These are phyloP conservation scores for Apophysomyces trapeziformis DNA, from an alignment of 371 early-diverging fungal species.

Conservation along the genomic window DNA sequence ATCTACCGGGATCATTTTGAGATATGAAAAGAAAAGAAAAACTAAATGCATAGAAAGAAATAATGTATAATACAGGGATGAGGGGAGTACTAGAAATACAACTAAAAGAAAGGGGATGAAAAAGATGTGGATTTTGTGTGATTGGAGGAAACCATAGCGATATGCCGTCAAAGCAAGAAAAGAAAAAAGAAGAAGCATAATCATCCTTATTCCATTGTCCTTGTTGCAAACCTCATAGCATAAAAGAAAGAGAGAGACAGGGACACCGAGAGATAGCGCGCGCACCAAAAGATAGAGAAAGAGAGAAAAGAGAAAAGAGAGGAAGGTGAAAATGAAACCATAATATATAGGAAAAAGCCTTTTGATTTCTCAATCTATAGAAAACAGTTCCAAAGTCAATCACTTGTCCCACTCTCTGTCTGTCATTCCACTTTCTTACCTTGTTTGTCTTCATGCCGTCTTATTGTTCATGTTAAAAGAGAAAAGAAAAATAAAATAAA, in stretches of 20 bases:
- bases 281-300: not conserved
- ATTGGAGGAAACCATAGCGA: constrained; percentile 5
- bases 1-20: constrained; percentile 3
- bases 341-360: too few species aligned
- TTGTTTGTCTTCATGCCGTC: too few species aligned
- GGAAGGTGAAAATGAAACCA: too few species aligned
- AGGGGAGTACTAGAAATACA: constrained; percentile 1
- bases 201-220: not conserved
- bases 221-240: too few species aligned
- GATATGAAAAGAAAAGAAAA: constrained; percentile 14
- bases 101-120: not conserved
- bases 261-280: too few species aligned
- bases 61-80: constrained; percentile 6
- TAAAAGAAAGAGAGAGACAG: too few species aligned
- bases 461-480: not conserved
- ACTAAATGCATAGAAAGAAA: constrained; percentile 13
- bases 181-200: constrained; percentile 1
- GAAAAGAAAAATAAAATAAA: not conserved
- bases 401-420: too few species aligned
- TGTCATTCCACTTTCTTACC: too few species aligned
- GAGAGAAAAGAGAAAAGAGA: too few species aligned
- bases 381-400: too few species aligned
- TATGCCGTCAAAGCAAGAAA: constrained; percentile 12
- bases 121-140: not conserved
- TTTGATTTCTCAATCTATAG: too few species aligned